Evolutionary conservation across 2,329 filamentous ascomycete genomes (phyloP).

Genomic region (Cladosporium sp.): DNA sequence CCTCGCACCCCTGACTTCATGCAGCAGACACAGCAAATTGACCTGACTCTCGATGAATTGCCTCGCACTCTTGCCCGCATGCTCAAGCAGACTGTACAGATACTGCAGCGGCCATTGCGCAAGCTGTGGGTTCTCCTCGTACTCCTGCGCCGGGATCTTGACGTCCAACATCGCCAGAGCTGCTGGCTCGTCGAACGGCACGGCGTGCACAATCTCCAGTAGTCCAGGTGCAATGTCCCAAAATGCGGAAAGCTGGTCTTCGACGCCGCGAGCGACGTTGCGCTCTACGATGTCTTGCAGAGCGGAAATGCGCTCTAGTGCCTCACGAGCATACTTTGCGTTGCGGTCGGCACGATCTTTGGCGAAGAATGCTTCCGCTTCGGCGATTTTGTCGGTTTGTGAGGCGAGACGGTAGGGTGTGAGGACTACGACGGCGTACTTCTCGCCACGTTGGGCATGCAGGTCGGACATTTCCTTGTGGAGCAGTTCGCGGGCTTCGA

Average conservation of each 20-base stretch:
- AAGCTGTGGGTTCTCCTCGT: conserved; percentile 83
- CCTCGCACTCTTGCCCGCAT: conserved; percentile 89
- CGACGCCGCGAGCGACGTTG: conserved; percentile 83
- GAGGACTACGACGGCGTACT: conserved; percentile 81
- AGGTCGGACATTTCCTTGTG: conserved; percentile 84
- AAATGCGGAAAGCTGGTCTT: conserved; percentile 88
- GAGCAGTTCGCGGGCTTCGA: conserved; percentile 85
- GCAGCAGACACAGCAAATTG: conserved; percentile 83
- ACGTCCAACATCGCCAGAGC: conserved; percentile 23
- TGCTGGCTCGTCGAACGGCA: conserved; percentile 58
- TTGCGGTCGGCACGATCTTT: conserved; percentile 72
- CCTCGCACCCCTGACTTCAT: conserved; percentile 82
- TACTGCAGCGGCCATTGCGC: conserved; percentile 83
- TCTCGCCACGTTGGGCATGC: conserved; percentile 75
- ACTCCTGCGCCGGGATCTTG: conserved; percentile 73
- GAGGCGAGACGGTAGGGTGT: conserved; percentile 73
- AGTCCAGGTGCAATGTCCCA: conserved; percentile 95
- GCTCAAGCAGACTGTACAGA: conserved; percentile 77
- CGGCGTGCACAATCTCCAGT: conserved; percentile 73
- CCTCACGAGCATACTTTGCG: conserved; percentile 68
- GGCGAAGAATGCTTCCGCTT: conserved; percentile 78
- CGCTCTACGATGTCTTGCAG: conserved; percentile 78
- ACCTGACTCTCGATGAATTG: conserved; percentile 96
- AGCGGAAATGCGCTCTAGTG: conserved; percentile 69
- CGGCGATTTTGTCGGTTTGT: conserved; percentile 75